Evolutionary conservation across 2,329 filamentous ascomycete genomes (phyloP), one percentile per base, ranked within the genome.

Genomic region (Apiospora phragmitis): DNA sequence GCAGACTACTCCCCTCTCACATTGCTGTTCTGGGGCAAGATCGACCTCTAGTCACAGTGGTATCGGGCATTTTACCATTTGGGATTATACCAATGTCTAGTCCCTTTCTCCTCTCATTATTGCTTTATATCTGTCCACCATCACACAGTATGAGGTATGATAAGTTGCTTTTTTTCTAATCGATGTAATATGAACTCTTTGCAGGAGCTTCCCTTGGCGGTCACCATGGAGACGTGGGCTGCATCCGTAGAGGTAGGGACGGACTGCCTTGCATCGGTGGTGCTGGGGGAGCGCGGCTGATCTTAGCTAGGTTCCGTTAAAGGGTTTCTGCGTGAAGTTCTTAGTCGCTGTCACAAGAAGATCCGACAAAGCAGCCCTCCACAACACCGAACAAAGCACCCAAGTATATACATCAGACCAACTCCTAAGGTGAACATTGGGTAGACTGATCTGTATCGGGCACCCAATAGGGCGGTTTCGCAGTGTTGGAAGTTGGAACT

Each of bases 271-370:
- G 55, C 55, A 62, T 62, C n/a, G 18, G 55, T n/a, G 8, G 55
- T 38, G 21, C 21, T 38, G 32, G 55, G 18, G 55, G 55, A 62
- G 32, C 32, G 55, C 55, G 55, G 55, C 55, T 62, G 55, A 62
- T 62, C 55, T 62, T 62, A 62, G 55, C 55, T 62, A 62, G 29
- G 55, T 62, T 62, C 32, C 55, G 55, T 62, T 62, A 62, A 62
- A n/a, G 55, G 29, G 55, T 16, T 62, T 62, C 32, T 62, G 55
- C 21, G 29, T 38, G 32, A 38, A 38, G 29, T 11, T 38, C 21
- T 38, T 62, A 62, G 55, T 62, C 55, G 55, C 32, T 62, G 32
- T 62, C 55, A 62, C 55, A 24, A 32, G 55, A n/a, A 62, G 35
- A 35, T 7, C 55, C 18, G 29, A 38, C 55, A 12, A n/a, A 38